Conservation (phyloP, 2,329 filamentous ascomycete genomes). For the Colletotrichum sp. region DNA sequence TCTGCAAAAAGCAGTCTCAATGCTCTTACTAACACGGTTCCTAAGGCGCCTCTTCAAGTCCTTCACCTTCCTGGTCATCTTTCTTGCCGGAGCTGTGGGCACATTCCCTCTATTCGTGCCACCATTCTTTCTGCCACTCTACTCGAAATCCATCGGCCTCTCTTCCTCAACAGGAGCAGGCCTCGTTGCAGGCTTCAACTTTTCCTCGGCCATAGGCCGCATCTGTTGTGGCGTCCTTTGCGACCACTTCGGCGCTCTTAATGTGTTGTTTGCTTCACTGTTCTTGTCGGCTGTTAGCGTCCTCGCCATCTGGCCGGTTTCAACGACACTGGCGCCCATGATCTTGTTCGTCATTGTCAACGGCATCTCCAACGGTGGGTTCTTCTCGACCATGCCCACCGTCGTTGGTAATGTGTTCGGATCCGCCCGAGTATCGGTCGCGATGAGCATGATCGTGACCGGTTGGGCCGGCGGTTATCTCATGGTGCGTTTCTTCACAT, state of each 20-base stretch:
- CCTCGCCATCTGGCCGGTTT: slow-evolving; percentile 66
- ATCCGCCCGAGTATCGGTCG: slow-evolving; percentile 56
- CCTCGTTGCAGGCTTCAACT: slow-evolving; percentile 66
- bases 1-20: not conserved
- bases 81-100: slow-evolving; percentile 57
- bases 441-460: slow-evolving; percentile 67
- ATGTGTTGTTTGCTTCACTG: slow-evolving; percentile 57
- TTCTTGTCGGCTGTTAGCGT: slow-evolving; percentile 61
- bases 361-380: slow-evolving; percentile 65
- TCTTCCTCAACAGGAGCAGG: slow-evolving; percentile 57
- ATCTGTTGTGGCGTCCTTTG: slow-evolving; percentile 58
- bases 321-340: slow-evolving; percentile 57
- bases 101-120: slow-evolving; percentile 67
- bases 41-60: slow-evolving; percentile 57
- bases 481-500: slow-evolving; percentile 46
- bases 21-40: slow-evolving; percentile 2
- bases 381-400: slow-evolving; percentile 69
- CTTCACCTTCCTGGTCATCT: slow-evolving; percentile 55
- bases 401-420: slow-evolving; percentile 66
- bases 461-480: slow-evolving; percentile 68
- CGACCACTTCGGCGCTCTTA: slow-evolving; percentile 60
- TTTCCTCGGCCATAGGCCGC: slow-evolving; percentile 63
- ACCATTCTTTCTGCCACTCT: slow-evolving; percentile 66
- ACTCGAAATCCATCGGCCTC: slow-evolving; percentile 59
- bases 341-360: slow-evolving; percentile 64